Evolutionary conservation across 2,329 filamentous ascomycete genomes (phyloP).

Genomic region (Botrytis galanthina): DNA sequence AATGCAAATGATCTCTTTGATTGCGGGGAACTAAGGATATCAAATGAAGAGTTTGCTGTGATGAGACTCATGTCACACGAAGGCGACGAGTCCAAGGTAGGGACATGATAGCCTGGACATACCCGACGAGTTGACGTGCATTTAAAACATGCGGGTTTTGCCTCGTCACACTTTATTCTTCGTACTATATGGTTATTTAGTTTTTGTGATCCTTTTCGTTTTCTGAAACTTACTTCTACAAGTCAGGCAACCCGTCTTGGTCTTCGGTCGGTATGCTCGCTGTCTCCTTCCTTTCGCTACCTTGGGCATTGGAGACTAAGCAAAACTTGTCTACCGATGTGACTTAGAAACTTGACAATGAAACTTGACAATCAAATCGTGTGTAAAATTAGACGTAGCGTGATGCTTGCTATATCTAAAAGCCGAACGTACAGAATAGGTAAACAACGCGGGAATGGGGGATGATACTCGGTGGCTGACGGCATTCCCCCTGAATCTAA

Average conservation of each 20-base stretch:
- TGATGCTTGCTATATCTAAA: not conserved
- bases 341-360: not conserved
- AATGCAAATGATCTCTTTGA: constrained; percentile 51
- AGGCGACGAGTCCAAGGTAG: not conserved
- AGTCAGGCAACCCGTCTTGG: constrained; percentile 40
- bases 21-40: constrained; percentile 20
- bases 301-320: not conserved
- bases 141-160: constrained; percentile 27
- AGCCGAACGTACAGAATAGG: not conserved
- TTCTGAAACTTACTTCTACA: constrained; percentile 40
- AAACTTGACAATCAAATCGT: not conserved
- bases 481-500: not conserved
- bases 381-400: not conserved
- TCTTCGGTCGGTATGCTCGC: not conserved
- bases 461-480: not conserved
- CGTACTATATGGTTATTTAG: constrained; percentile 9
- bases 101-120: constrained; percentile 31
- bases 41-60: constrained; percentile 15
- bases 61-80: not conserved
- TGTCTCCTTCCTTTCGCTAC: not conserved
- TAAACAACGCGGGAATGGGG: not conserved
- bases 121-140: constrained; percentile 28
- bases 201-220: too few species aligned
- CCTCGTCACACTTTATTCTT: constrained; percentile 34
- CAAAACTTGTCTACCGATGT: not conserved